Evolutionary conservation across 257 asterid species (phyloP), one percentile per base, ranked within the genome.

Genomic region (Solanum corneliomulleri): DNA sequence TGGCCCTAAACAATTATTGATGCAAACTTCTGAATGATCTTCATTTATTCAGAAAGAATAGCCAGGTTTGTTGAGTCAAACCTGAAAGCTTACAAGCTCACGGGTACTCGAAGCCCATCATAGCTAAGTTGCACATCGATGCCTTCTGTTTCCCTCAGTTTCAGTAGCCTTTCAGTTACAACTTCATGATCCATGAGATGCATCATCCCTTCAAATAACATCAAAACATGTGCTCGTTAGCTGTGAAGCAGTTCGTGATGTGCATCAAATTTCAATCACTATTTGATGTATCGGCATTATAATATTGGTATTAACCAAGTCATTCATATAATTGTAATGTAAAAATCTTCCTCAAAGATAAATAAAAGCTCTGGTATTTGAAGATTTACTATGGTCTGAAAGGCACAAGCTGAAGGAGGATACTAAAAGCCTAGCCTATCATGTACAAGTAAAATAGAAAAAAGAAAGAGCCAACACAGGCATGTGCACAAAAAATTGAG

Each of bases 121-220:
- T 93, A 92, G 92, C 99, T 96, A 88, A 97, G 98, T 87, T 97
- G 93, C 18, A 93, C 89, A 77, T 96, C 97, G 11, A 97, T 93
- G 21, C 98, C 98, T 93, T 97, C 99, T 0, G 89, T 89, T 77
- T 95, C 98, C 90, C 88, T 93, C 92, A 97, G 87, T 90, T 92
- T 92, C 89, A 90, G 12, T 11, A 97, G 95, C 85, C 88, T 91
- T 86, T 92, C 94, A 37, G 90, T 97, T 56, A 95, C 93, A 88
- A 88, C 92, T 18, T 96, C 98, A 45, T 97, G 99, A 88, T 97
- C 99, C 99, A 97, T 97, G 81, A 95, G 90, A 91, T 97, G 99
- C 99, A 96, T 97, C 99, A 97, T 97, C 85, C 99, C 99, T 96
- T 91, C 91, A 90, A 86, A 9, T 87, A 47, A 86, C 75, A 71